Base-by-base conservation (phyloP, 257 asterid genomes). In the Ophiorrhiza pumila region DNA sequence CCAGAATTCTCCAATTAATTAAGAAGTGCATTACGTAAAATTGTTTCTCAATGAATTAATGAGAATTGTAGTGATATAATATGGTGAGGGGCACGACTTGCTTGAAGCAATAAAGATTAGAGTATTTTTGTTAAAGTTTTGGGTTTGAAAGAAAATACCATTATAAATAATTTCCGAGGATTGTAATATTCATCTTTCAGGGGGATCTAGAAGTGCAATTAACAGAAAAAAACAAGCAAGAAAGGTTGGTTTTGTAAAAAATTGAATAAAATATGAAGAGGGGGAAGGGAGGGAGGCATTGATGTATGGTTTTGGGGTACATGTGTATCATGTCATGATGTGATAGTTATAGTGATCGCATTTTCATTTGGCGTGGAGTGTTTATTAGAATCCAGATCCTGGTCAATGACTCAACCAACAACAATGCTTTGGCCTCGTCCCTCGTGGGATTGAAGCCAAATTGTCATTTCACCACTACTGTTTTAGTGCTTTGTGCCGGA, bases 381-480 rank as follows among this genome's bases (percentile, higher is more conserved):
- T 35, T 1, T 68, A 10, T 69, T 80, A 59, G 74, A 71, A 79
- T 85, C 74, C 57, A 78, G 73, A 61, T 56, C 59, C 63, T 59
- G 85, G 75, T 66, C 74, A 71, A 42, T 73, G 73, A n/a, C n/a
- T n/a, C n/a, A n/a, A n/a, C n/a, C n/a, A n/a, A n/a, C n/a, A n/a
- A n/a, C n/a, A n/a, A n/a, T n/a, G 77, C n/a, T 62, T 78, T 75
- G 79, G 79, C 53, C 57, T 35, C 76, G 73, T 66, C 78, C 53
- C 57, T 35, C 76, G 73, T 66, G 77, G 65, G 80, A 66, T 69
- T 78, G 85, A 83, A 77, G 86, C 87, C 87, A 89, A 85, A 50
- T 83, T 81, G 88, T 84, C 85, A 84, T 81, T 86, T 88, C 82
- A 47, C 72, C 81, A 42, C 78, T 77, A 65, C 61, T 39, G 79